Percentiles rank a stretch among this genome's conserved stretches.
Conservation (phyloP, 2,329 filamentous ascomycete genomes). For the Aspergillus fructus region DNA sequence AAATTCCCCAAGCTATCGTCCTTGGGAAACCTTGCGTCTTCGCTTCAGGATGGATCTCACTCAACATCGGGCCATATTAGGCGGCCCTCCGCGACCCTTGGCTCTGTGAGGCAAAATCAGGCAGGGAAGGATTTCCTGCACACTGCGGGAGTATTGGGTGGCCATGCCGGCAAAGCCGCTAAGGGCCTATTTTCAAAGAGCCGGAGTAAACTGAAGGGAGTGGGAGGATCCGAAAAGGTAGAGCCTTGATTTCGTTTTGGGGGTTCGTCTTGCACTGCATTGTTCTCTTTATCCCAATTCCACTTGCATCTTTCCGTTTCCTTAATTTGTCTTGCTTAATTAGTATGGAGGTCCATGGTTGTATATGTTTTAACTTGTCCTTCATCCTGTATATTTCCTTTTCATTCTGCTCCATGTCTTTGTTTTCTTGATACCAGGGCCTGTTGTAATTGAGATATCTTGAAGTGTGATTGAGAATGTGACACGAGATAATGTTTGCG, state of each 20-base stretch:
- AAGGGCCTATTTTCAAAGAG: conserved; percentile 91
- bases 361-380: not conserved
- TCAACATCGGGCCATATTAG: conserved; percentile 33
- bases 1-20: conserved; percentile 45
- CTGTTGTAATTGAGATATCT: conserved; percentile 29
- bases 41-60: conserved; percentile 32
- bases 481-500: conserved; percentile 16
- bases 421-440: conserved; percentile 26
- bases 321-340: not conserved
- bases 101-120: conserved; percentile 55
- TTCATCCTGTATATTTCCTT: not conserved
- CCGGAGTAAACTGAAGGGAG: conserved; percentile 74
- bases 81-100: conserved; percentile 38
- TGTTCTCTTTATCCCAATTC: conserved; percentile 11
- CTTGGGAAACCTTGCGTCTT: conserved; percentile 29
- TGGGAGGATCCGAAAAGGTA: conserved; percentile 75
- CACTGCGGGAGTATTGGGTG: conserved; percentile 70
- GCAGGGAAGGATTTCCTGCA: conserved; percentile 87
- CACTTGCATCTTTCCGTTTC: conserved; percentile 3
- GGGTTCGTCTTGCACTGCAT: conserved; percentile 20
- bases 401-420: conserved; percentile 3
- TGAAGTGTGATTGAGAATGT: conserved; percentile 15
- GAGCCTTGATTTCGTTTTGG: conserved; percentile 62
- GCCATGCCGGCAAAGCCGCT: conserved; percentile 73
- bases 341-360: not conserved